phyloP scores from a whole-genome alignment of 495 filamentous ascomycete genomes.

The Aspergillus bridgeri region DNA sequence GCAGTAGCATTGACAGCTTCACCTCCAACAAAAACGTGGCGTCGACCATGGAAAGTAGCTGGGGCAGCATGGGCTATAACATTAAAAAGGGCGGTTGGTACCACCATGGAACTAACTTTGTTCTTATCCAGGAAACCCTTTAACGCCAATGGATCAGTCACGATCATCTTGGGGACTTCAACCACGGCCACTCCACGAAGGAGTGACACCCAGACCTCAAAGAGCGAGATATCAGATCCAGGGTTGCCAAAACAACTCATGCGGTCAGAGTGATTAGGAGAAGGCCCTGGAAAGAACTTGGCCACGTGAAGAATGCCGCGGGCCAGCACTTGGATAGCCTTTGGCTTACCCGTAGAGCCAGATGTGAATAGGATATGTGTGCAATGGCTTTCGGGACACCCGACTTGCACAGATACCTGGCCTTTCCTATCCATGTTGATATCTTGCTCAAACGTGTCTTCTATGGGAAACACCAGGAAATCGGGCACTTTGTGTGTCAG shows the following conservation, averaged over 20 bases:
- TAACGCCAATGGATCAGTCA: not conserved
- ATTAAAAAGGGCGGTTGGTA: not conserved
- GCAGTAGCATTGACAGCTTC: not conserved
- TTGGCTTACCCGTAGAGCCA: constrained; percentile 3
- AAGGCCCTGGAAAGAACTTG: not conserved
- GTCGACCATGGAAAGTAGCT: not conserved
- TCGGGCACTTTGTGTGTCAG: too few species aligned
- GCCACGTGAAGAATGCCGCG: constrained; percentile 5
- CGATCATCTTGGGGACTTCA: not conserved
- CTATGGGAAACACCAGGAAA: not conserved
- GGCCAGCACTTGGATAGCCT: constrained; percentile 5
- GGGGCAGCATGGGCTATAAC: not conserved
- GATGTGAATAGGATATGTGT: constrained; percentile 15
- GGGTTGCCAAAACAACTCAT: not conserved
- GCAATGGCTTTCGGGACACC: not conserved
- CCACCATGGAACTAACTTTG: not conserved
- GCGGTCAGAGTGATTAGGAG: not conserved
- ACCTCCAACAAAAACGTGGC: not conserved
- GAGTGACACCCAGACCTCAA: constrained; percentile 3
- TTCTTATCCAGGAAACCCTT: not conserved
- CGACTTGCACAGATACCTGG: not conserved
- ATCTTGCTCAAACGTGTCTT: not conserved
- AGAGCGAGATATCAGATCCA: not conserved
- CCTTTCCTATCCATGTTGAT: not conserved
- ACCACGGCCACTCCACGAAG: not conserved